Base-by-base conservation (phyloP, 805 yeast genomes). In the Candida railenensis region DNA sequence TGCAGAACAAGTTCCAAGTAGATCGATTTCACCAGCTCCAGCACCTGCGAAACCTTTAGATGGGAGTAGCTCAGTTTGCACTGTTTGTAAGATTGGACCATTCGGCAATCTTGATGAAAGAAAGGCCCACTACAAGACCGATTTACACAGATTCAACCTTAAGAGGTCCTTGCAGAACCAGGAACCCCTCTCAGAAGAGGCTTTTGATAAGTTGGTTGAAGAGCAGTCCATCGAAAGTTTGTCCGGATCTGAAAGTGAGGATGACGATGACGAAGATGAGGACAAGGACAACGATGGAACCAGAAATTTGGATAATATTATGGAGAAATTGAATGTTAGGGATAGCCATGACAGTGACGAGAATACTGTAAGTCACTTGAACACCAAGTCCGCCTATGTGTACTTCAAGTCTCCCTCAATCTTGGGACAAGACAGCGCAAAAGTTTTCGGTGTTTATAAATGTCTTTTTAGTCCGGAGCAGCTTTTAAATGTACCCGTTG, bases 371-470 rank as follows among this genome's bases (percentile, higher is more conserved):
- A 77, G 85, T 56, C 81, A 75, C 56, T 57, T 86, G 49, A 81
- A 85, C 47, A 83, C 92, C 0, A 80, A 82, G 54, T 82, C 95
- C 0, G 90, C 97, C 0, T 80, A 67, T 44, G 73, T 88, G 1
- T 67, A 79, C 37, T 84, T 85, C 59, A 71, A 76, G 47, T 79
- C 89, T 0, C 48, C 65, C 0, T 45, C 71, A 3, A 48, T 85
- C 14, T 56, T 64, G 0, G 65, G 64, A 3, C 30, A 25, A 11
- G 30, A 25, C 11, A 25, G 30, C 30, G 30, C 30, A 5, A 74
- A 76, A 47, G 80, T 82, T 2, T 77, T 86, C 52, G 90, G 89
- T 0, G 69, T 81, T 0, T 90, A 83, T 64, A 90, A 89, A 56
- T 65, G 83, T 0, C 53, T 87, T 15, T 80, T 89, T 53, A 70